Conservation (phyloP, 2,329 filamentous ascomycete genomes). For the Colletotrichum higginsianum region DNA sequence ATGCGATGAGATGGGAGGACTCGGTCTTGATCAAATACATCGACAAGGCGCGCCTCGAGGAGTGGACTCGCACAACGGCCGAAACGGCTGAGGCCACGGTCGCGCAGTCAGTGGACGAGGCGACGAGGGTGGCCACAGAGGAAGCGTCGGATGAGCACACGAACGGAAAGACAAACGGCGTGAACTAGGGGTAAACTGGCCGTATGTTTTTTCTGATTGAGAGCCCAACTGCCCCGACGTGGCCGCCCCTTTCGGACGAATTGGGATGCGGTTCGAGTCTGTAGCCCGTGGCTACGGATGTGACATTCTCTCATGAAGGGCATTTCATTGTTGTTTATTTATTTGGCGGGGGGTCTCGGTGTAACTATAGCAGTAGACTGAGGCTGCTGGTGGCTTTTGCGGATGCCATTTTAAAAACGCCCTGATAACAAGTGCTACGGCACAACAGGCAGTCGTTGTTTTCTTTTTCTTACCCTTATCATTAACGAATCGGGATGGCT, state of each 20-base stretch:
- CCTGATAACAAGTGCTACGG: neutral
- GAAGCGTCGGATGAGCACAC: constrained; percentile 26
- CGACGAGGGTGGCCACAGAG: constrained; percentile 33
- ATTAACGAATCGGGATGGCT: constrained; percentile 12
- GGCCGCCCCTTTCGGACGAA: neutral
- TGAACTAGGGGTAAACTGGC: constrained; percentile 16
- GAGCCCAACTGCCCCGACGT: neutral
- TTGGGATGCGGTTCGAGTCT: neutral
- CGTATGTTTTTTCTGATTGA: neutral
- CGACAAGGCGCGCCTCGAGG: constrained; percentile 76
- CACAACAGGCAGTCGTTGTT: neutral
- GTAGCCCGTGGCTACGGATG: neutral
- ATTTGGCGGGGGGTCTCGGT: constrained; percentile 3
- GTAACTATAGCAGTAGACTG: constrained; percentile 7
- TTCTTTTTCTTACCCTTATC: neutral
- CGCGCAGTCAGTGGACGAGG: constrained; percentile 51
- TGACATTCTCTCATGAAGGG: neutral
- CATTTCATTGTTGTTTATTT: neutral
- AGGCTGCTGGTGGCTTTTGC: constrained; percentile 1
- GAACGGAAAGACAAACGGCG: constrained; percentile 42
- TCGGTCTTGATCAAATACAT: constrained; percentile 74
- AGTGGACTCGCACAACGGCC: constrained; percentile 70
- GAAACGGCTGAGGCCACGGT: constrained; percentile 56
- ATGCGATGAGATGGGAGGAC: constrained; percentile 83
- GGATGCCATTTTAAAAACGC: neutral